Percentiles rank a stretch among this genome's conserved stretches.
Evolutionary conservation across 2,329 filamentous ascomycete genomes (phyloP).

Genomic region (Myrmaecium sp.): DNA sequence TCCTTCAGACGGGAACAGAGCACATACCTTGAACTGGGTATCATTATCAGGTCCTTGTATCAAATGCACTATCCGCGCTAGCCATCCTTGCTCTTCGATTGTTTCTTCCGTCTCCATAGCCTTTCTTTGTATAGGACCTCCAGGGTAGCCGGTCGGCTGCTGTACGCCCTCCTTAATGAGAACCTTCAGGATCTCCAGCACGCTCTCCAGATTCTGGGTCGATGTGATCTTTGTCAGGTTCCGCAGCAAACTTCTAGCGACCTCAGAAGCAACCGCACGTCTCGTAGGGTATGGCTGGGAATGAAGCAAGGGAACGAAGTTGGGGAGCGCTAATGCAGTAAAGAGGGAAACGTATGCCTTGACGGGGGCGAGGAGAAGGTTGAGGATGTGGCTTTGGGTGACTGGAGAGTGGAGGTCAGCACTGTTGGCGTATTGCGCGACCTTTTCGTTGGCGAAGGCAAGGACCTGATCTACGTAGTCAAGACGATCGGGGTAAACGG

Average conservation of each 20-base stretch:
- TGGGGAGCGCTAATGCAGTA: conserved; percentile 84
- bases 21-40: conserved; percentile 61
- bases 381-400: conserved; percentile 77
- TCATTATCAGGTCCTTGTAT: conserved; percentile 74
- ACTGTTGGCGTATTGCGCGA: conserved; percentile 77
- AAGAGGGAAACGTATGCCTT: conserved; percentile 87
- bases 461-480: conserved; percentile 95
- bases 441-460: conserved; percentile 73
- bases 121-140: conserved; percentile 55
- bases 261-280: conserved; percentile 76
- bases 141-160: conserved; percentile 63
- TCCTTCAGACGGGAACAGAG: not conserved
- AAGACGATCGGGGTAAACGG: conserved; percentile 81
- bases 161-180: conserved; percentile 88
- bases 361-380: conserved; percentile 77
- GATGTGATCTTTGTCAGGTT: conserved; percentile 69
- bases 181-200: conserved; percentile 75
- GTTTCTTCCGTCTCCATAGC: conserved; percentile 87
- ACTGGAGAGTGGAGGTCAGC: conserved; percentile 82
- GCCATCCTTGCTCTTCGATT: conserved; percentile 93
- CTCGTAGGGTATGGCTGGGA: conserved; percentile 87
- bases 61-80: conserved; percentile 81
- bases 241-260: conserved; percentile 65
- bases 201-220: conserved; percentile 65
- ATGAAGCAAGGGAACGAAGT: conserved; percentile 77